These are phyloP conservation scores for Malus fusca DNA, from an alignment of 306 rosid species.

Conservation along the genomic window DNA sequence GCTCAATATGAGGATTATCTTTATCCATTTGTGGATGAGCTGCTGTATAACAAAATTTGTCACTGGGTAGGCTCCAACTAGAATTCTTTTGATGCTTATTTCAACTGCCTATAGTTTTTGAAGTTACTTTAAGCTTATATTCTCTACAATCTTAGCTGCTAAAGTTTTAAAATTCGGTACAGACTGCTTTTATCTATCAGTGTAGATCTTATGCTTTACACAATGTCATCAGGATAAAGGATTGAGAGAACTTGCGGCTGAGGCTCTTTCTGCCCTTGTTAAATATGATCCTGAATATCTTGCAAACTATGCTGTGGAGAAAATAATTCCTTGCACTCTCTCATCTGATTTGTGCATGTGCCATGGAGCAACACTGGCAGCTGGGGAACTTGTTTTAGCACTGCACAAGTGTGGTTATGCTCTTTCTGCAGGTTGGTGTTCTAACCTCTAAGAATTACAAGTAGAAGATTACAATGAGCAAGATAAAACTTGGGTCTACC, in stretches of 20 bases:
- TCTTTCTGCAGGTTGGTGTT: constrained; percentile 59
- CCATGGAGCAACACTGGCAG: constrained; percentile 86
- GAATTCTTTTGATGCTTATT: not conserved
- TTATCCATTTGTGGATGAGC: constrained; percentile 68
- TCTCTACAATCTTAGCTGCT: not conserved
- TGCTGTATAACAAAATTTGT: constrained; percentile 73
- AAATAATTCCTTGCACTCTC: constrained; percentile 75
- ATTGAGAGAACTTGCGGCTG: constrained; percentile 88
- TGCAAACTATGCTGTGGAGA: constrained; percentile 53
- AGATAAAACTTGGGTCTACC: not conserved
- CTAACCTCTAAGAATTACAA: constrained; percentile 6
- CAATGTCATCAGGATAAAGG: constrained; percentile 65
- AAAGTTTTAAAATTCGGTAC: not conserved
- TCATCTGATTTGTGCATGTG: constrained; percentile 95
- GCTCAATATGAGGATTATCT: constrained; percentile 85
- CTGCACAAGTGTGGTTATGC: constrained; percentile 52
- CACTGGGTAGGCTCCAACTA: constrained; percentile 73
- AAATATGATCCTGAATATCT: constrained; percentile 73
- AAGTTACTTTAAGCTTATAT: not conserved
- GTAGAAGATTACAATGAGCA: not conserved
- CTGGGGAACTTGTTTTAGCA: constrained; percentile 73
- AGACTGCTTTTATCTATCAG: not conserved
- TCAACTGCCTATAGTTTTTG: not conserved
- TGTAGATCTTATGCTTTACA: not conserved
- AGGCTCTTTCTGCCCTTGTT: constrained; percentile 78